phyloP scores from a whole-genome alignment of 1,284 basidiomycete species.

The Trichosporon sp. region DNA sequence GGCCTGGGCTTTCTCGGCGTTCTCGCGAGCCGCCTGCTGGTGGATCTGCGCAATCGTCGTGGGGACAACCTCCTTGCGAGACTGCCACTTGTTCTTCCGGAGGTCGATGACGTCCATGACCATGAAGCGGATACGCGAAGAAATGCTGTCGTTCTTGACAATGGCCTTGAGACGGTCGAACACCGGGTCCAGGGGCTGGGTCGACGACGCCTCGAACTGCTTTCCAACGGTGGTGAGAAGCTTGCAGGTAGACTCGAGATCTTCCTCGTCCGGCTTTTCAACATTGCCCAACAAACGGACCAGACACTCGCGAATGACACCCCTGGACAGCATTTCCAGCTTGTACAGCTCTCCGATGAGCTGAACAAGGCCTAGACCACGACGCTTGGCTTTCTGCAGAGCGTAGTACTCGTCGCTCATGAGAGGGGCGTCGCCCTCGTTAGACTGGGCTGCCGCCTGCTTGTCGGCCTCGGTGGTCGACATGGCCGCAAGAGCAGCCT shows the following conservation, averaged over 20 bases:
- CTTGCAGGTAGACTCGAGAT: constrained; percentile 94
- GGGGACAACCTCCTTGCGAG: constrained; percentile 74
- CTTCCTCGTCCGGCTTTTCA: constrained; percentile 93
- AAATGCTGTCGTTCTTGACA: constrained; percentile 71
- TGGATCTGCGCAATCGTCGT: constrained; percentile 88
- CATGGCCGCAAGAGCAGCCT: constrained; percentile 61
- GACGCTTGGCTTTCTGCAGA: constrained; percentile 93
- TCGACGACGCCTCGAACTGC: constrained; percentile 68
- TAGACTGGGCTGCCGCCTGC: constrained; percentile 60
- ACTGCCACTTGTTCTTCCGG: constrained; percentile 77
- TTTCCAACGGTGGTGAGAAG: constrained; percentile 85
- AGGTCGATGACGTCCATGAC: constrained; percentile 89
- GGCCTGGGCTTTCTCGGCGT: constrained; percentile 69
- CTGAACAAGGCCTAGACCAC: constrained; percentile 92
- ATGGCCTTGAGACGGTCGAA: constrained; percentile 86
- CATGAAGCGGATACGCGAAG: constrained; percentile 92
- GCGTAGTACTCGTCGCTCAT: constrained; percentile 97
- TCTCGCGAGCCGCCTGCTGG: constrained; percentile 74
- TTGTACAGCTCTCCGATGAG: constrained; percentile 99
- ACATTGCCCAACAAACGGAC: constrained; percentile 91
- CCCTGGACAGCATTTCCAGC: constrained; percentile 88
- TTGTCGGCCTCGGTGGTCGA: constrained; percentile 63
- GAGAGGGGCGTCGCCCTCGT: constrained; percentile 62
- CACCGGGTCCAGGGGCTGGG: constrained; percentile 89
- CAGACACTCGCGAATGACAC: constrained; percentile 95